Percentiles rank a stretch among this genome's conserved stretches.
phyloP scores from a whole-genome alignment of 2,329 filamentous ascomycete species.

The Trichophyton schoenleinii region DNA sequence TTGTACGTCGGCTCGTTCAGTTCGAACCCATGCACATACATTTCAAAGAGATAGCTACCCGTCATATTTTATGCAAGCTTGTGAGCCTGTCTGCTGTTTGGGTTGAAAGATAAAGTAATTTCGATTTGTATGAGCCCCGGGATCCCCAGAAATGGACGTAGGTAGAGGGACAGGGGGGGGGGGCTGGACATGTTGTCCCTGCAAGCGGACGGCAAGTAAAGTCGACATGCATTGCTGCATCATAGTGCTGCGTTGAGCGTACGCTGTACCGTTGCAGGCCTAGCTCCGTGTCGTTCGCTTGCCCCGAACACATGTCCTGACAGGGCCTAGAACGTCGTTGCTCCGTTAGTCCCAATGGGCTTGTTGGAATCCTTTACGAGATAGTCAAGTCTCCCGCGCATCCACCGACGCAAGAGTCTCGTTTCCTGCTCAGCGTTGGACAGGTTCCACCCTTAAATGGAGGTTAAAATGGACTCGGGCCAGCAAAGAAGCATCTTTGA shows the following conservation, averaged over 20 bases:
- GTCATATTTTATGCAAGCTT: neutral
- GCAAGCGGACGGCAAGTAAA: neutral
- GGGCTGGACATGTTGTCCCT: neutral
- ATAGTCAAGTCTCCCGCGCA: neutral
- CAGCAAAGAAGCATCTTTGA: neutral
- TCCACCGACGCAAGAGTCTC: neutral
- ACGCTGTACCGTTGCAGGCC: neutral
- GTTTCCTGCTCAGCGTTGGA: neutral
- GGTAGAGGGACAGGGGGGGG: neutral
- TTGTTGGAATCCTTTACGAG: neutral
- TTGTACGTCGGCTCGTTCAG: neutral
- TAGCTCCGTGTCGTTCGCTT: conserved; percentile 1
- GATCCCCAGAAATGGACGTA: neutral
- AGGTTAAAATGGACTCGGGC: neutral
- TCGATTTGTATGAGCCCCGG: neutral
- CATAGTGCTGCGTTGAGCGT: neutral
- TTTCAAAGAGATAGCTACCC: neutral
- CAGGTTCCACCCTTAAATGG: neutral
- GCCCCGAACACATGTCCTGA: conserved; percentile 1
- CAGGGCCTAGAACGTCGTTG: neutral
- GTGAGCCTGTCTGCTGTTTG: neutral
- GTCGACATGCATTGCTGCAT: neutral
- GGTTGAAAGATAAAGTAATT: neutral
- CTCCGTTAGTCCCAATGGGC: conserved; percentile 1
- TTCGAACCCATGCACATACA: neutral